These are phyloP conservation scores for Podaxis sp. DNA, from an alignment of 768 basidiomycete genomes.

Conservation along the genomic window DNA sequence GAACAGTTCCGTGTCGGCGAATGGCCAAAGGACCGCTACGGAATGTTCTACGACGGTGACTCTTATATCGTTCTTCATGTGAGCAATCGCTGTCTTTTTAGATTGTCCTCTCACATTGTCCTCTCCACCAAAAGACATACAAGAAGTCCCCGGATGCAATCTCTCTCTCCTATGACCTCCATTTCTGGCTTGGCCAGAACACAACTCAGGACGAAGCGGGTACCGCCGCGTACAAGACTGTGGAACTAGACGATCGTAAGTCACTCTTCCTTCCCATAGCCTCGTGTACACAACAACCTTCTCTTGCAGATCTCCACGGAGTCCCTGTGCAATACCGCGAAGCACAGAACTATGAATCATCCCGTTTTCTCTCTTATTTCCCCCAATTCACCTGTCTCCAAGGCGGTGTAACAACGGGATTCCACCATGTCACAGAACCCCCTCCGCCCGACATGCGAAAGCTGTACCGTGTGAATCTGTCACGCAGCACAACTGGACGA, in stretches of 20 bases:
- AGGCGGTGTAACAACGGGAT: constrained; percentile 33
- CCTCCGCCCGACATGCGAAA: constrained; percentile 38
- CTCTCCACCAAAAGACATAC: constrained; percentile 45
- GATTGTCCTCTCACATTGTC: background rate
- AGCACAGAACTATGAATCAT: constrained; percentile 58
- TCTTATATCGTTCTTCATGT: constrained; percentile 67
- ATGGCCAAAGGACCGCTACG: constrained; percentile 51
- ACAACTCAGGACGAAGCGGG: constrained; percentile 63
- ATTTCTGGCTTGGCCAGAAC: constrained; percentile 64
- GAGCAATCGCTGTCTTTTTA: constrained; percentile 18
- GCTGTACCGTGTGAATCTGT: constrained; percentile 50
- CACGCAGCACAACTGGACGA: constrained; percentile 24
- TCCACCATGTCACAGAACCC: constrained; percentile 31
- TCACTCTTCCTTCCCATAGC: constrained; percentile 12
- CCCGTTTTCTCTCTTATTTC: constrained; percentile 36
- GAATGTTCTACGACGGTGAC: constrained; percentile 64
- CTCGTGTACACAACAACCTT: background rate
- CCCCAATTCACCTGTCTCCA: constrained; percentile 28
- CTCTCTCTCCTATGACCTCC: constrained; percentile 54
- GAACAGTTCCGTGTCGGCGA: constrained; percentile 54
- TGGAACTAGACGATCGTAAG: constrained; percentile 65
- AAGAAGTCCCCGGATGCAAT: constrained; percentile 49
- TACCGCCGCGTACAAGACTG: constrained; percentile 66
- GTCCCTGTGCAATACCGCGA: constrained; percentile 61
- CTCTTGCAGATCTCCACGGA: constrained; percentile 51